Conservation (phyloP, 495 filamentous ascomycete genomes). For the Collariella sp. region DNA sequence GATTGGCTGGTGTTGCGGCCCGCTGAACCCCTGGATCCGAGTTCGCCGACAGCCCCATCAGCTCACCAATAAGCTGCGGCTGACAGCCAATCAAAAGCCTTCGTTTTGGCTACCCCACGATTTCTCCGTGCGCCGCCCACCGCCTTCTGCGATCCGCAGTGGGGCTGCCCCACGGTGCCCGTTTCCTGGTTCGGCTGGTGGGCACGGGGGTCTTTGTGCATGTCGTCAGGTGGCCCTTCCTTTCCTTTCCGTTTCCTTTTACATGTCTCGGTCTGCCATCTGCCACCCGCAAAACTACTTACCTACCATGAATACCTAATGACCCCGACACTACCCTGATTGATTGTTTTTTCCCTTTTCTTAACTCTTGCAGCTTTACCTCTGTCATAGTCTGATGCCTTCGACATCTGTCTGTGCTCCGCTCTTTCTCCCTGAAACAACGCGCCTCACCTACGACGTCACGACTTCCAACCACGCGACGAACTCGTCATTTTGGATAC, state of each 20-base stretch:
- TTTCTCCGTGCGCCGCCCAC: slow-evolving; percentile 1
- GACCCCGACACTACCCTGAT: neutral
- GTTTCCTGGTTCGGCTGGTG: neutral
- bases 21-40: neutral
- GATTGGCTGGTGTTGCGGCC: neutral
- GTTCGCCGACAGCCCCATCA: neutral
- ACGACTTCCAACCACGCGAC: no score
- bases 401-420: no score
- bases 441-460: no score
- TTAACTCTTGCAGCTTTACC: neutral
- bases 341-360: neutral
- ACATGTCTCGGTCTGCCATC: no score
- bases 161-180: slow-evolving; percentile 1
- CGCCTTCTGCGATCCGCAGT: neutral
- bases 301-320: neutral
- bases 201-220: neutral
- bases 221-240: slow-evolving; percentile 14
- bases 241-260: neutral
- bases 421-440: no score
- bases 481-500: neutral
- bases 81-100: neutral
- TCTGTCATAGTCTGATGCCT: neutral
- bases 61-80: neutral
- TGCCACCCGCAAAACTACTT: no score
- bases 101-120: slow-evolving; percentile 1